phyloP scores from a whole-genome alignment of 2,329 filamentous ascomycete species.

The Fusarium gaditjirri region DNA sequence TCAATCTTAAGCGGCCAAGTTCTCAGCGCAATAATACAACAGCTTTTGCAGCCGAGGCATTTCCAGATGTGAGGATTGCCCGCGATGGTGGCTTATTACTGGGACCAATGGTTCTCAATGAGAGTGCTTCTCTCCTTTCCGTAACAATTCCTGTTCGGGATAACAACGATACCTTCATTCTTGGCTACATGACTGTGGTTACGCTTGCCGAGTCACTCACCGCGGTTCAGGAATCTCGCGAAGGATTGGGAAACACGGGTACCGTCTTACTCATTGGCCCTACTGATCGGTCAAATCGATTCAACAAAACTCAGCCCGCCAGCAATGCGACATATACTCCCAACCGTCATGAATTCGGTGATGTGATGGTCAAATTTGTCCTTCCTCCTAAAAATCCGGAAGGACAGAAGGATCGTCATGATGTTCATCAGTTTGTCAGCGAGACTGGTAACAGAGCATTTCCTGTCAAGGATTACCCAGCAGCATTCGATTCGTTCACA shows the following conservation, averaged over 20 bases:
- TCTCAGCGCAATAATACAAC: constrained; percentile 53
- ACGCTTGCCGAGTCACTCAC: constrained; percentile 73
- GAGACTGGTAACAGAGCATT: constrained; percentile 64
- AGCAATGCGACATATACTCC: constrained; percentile 60
- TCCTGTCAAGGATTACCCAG: constrained; percentile 69
- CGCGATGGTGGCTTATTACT: constrained; percentile 72
- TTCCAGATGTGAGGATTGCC: constrained; percentile 61
- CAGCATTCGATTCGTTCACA: constrained; percentile 69
- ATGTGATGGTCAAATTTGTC: constrained; percentile 66
- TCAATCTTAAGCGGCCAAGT: constrained; percentile 55
- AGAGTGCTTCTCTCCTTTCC: constrained; percentile 79
- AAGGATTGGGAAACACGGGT: constrained; percentile 78
- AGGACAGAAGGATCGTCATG: constrained; percentile 60
- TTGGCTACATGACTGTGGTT: constrained; percentile 88
- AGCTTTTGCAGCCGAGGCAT: constrained; percentile 59
- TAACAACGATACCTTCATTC: constrained; percentile 67
- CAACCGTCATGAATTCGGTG: constrained; percentile 51
- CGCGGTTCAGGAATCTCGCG: constrained; percentile 69
- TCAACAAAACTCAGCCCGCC: constrained; percentile 57
- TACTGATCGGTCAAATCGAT: constrained; percentile 71
- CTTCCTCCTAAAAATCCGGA: constrained; percentile 62
- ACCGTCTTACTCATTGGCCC: constrained; percentile 78
- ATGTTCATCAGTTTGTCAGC: constrained; percentile 44
- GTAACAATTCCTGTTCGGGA: constrained; percentile 83
- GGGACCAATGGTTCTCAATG: constrained; percentile 79